Base-by-base conservation (phyloP, 352 stramenopile species). In the Blastocystis sp. region DNA sequence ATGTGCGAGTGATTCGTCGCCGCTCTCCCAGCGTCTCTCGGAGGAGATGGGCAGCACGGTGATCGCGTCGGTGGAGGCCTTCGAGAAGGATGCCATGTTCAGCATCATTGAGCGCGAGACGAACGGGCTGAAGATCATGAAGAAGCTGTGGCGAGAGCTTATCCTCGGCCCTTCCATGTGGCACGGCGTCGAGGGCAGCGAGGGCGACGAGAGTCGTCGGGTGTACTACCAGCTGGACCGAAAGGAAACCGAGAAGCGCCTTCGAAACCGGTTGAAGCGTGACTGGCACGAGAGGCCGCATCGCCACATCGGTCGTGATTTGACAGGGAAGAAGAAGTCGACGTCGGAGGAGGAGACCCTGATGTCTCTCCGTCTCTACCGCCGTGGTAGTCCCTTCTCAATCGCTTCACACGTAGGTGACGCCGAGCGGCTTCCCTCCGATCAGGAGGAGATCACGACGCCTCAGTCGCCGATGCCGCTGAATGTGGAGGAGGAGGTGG, bases 91-190 rank as follows among this genome's bases (percentile, higher is more conserved):
- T 34, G 47, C 63, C 0, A 34, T 78, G 66, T 56, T 76, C 43
- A 76, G 37, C 39, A 79, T 89, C 43, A 56, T 89, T n/a, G 78
- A 89, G 50, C 78, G 78, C 26, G 78, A 89, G 47, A 89, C 78
- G 4, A 79, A 79, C 53, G 78, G 78, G 16, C 66, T 89, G 24
- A 89, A 89, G 54, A 89, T 79, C 50, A 89, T 76, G 45, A 76
- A 89, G 78, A 89, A 89, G 8, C 66, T 89, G 37, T 89, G 78
- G 78, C 63, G 78, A 30, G 78, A 89, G 37, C 26, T 89, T 47
- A 54, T 89, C 16, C 59, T 89, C 9, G 78, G 78, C 3, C 78
- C 78, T 65, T 89, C 63, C 7, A 89, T 89, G 54, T 89, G 78
- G 78, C 78, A 89, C 37, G 78, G 78, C 39, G 78, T 79, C 7